A percentile compares a stretch with the other conserved stretches of the same genome.
Evolutionary conservation across 768 basidiomycete species (phyloP).

Genomic region (Coprinopsis sp.): DNA sequence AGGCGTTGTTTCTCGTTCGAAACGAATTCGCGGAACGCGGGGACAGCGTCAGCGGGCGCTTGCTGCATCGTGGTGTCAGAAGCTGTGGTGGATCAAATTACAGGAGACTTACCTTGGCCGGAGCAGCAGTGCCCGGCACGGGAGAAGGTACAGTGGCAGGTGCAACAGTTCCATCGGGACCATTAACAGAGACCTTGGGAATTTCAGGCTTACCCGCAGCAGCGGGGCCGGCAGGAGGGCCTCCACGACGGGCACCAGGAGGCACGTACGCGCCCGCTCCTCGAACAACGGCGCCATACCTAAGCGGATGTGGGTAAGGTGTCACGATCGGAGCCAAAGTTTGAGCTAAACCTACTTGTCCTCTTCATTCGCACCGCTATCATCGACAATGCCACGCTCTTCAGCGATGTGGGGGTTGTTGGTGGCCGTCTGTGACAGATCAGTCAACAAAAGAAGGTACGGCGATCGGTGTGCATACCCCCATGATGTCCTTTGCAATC

Average conservation of each 20-base stretch:
- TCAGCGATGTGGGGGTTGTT: constrained; percentile 87
- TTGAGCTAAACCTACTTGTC: constrained; percentile 67
- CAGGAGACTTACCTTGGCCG: constrained; percentile 38
- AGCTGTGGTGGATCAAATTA: not conserved
- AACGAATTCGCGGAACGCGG: constrained; percentile 90
- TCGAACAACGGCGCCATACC: constrained; percentile 91
- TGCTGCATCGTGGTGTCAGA: constrained; percentile 22
- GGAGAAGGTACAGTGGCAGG: constrained; percentile 65
- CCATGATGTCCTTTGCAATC: constrained; percentile 88
- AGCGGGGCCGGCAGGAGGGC: constrained; percentile 23
- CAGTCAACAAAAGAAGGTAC: constrained; percentile 3
- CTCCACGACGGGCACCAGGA: constrained; percentile 71
- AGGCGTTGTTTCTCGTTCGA: constrained; percentile 86
- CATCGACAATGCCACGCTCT: constrained; percentile 73
- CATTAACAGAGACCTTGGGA: constrained; percentile 74
- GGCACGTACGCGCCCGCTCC: constrained; percentile 89
- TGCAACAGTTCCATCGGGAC: constrained; percentile 59
- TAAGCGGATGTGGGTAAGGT: constrained; percentile 31
- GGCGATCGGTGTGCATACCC: constrained; percentile 44
- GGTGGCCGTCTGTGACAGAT: constrained; percentile 42
- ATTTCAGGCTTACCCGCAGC: constrained; percentile 38
- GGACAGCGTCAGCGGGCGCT: constrained; percentile 71
- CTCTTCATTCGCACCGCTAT: constrained; percentile 84
- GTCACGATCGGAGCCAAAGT: constrained; percentile 8
- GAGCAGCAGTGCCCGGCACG: constrained; percentile 35